Percentiles rank a stretch among this genome's conserved stretches.
Evolutionary conservation across 2,329 filamentous ascomycete species (phyloP).

Genomic region (Proliferodiscus dingleyae): DNA sequence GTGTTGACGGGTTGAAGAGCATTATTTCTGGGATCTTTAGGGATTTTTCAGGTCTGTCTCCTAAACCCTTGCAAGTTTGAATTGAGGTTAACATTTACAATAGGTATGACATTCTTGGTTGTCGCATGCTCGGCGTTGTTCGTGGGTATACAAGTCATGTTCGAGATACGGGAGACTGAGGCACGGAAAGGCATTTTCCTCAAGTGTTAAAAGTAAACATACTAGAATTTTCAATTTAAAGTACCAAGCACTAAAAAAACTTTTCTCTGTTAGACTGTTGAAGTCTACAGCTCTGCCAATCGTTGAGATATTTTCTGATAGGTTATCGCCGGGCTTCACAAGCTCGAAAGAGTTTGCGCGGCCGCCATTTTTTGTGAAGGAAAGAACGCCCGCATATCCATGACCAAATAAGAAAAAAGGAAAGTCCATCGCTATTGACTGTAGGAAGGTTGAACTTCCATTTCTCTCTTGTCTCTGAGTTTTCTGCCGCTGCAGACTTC

Average conservation of each 20-base stretch:
- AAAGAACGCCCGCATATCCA: not conserved
- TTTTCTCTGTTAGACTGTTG: not conserved
- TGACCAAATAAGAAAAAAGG: not conserved
- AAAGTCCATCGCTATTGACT: not conserved
- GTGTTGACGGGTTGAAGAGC: conserved; percentile 77
- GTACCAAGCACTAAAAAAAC: not conserved
- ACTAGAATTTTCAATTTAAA: not conserved
- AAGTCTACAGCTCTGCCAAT: not conserved
- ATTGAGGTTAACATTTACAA: conserved; percentile 20
- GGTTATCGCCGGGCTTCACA: no score
- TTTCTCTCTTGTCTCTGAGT: not conserved
- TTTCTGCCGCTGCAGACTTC: not conserved
- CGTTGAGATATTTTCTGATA: not conserved
- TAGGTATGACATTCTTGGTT: conserved; percentile 68
- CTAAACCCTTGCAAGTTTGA: not conserved
- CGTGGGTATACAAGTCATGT: conserved; percentile 88
- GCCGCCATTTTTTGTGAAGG: no score
- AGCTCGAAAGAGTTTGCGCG: no score
- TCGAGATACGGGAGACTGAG: conserved; percentile 85
- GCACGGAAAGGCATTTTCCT: conserved; percentile 73
- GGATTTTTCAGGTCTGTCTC: conserved; percentile 59
- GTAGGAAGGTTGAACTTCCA: not conserved
- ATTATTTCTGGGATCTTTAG: conserved; percentile 71
- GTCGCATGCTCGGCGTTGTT: conserved; percentile 72
- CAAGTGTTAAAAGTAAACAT: conserved; percentile 65